Conservation (phyloP, 2,329 filamentous ascomycete genomes). For the Exophiala xenobiotica region DNA sequence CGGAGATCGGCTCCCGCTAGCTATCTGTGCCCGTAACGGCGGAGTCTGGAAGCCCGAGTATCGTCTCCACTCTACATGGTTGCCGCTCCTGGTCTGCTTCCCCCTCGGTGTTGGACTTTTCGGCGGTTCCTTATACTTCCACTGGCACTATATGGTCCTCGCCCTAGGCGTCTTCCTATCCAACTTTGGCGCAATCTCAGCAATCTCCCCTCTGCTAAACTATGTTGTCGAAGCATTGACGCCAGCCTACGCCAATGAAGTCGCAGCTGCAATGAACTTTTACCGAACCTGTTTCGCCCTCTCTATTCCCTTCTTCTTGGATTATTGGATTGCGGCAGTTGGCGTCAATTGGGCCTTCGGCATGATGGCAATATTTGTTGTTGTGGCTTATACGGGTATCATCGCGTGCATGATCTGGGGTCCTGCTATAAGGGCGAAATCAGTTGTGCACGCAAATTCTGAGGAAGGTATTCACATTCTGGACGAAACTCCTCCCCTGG, state of each 20-base stretch:
- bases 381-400: conserved; percentile 1
- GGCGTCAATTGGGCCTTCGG: conserved; percentile 14
- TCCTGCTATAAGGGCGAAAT: not conserved
- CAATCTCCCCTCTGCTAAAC: not conserved
- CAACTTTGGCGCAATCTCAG: conserved; percentile 2
- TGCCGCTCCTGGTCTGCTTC: conserved; percentile 35
- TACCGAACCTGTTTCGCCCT: conserved; percentile 6
- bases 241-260: conserved; percentile 4
- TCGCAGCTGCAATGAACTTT: not conserved
- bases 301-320: conserved; percentile 8
- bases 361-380: conserved; percentile 10
- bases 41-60: conserved; percentile 44
- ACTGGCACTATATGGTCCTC: conserved; percentile 14
- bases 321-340: conserved; percentile 7
- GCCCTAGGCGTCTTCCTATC: conserved; percentile 10
- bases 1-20: conserved; percentile 28
- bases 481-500: too few relatives aligned
- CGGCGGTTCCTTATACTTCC: conserved; percentile 10
- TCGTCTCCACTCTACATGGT: conserved; percentile 37
- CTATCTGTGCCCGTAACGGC: conserved; percentile 22
- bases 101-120: conserved; percentile 39
- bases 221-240: conserved; percentile 15
- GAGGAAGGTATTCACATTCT: not conserved
- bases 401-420: not conserved
- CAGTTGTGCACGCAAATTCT: not conserved